Evolutionary conservation across 1,284 basidiomycete genomes (phyloP), one percentile per base, ranked within the genome.

Genomic region (Golubevia sp.): DNA sequence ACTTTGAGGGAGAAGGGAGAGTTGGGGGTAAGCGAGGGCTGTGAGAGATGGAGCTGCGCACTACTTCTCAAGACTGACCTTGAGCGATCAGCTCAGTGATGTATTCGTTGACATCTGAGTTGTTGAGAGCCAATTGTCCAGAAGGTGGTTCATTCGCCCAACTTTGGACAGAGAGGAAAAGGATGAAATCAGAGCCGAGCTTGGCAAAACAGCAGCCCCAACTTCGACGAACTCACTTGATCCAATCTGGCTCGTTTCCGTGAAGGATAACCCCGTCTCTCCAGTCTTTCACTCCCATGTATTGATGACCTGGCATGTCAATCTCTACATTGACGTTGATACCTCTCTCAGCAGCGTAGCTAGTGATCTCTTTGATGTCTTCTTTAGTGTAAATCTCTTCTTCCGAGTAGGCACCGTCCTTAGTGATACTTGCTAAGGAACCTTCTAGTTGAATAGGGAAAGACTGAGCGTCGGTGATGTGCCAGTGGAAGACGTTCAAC

Each of bases 271-370:
- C 51, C 0, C 62, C 63, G 3, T 49, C 44, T 50, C 56, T 62
- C 26, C 66, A 2, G 11, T 63, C 52, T 2, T 67, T 55, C 1
- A 79, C 74, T 23, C 77, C 76, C 0, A 26, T 50, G 20, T 76
- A 64, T 52, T 70, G 69, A 61, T 83, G 80, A 15, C 73, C 71
- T 2, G 80, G 79, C 70, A 81, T 77, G 62, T 83, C 80, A 49
- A 78, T 70, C 54, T 68, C 79, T 52, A 76, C 65, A 44, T 70
- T 77, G 13, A 83, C 73, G 52, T 79, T 79, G 58, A 82, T 59
- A 4, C 77, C 77, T 26, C 68, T 57, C 2, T 55, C 51, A 38
- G 56, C 77, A 20, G 76, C 77, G 52, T 73, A 79, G 3, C 56
- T 48, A 20, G 74, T 61, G 13, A 80, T 25, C 11, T 61, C 58